Base-by-base conservation (phyloP, 2,329 filamentous ascomycete species). In the Ramularia endophylla region DNA sequence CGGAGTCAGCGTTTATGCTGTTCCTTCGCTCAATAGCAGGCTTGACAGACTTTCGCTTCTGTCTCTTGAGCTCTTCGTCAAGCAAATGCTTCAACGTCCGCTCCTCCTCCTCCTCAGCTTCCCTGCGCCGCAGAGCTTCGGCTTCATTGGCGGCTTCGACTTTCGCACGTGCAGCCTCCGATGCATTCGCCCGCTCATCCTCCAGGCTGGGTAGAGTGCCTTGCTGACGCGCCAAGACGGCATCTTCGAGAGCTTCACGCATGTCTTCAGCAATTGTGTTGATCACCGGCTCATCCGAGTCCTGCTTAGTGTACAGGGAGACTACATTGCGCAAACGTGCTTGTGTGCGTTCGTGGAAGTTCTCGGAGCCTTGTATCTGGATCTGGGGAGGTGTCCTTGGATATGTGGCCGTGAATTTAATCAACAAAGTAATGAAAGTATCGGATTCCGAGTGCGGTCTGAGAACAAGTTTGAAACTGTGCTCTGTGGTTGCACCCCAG, bases 401-500 rank as follows among this genome's bases (percentile, higher is more conserved):
- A 61, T 97, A 97, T 1, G 89, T 94, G 5, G 88, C 85, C 7
- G 87, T 92, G 51, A 97, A 71, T 41, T 85, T 82, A 38, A 94
- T 87, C 35, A 78, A 74, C n/a, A 97, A 67, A 2, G 78, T 80
- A 28, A 88, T 72, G 18, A 74, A 74, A 46, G 87, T 76, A 36
- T 88, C 82, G 27, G 80, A 74, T 56, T 92, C 83, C 0, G 80
- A 81, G 4, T 80, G 80, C 11, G 87, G 77, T 56, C 79, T 87
- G 49, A 97, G 73, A 38, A 75, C 78, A 38, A 97, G 80, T 52
- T 86, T 86, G 62, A 97, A 94, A 0, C 80, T 76, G 12, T 87
- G 83, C 58, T 94, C 73, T 27, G 74, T 85, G 3, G 83, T 80
- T 77, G 87, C 85, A 73, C 94, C 88, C 90, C 90, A 97, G 53